These are phyloP conservation scores for Cryptosporidium sp. DNA, from an alignment of 169 alveolate genomes.

Conservation along the genomic window DNA sequence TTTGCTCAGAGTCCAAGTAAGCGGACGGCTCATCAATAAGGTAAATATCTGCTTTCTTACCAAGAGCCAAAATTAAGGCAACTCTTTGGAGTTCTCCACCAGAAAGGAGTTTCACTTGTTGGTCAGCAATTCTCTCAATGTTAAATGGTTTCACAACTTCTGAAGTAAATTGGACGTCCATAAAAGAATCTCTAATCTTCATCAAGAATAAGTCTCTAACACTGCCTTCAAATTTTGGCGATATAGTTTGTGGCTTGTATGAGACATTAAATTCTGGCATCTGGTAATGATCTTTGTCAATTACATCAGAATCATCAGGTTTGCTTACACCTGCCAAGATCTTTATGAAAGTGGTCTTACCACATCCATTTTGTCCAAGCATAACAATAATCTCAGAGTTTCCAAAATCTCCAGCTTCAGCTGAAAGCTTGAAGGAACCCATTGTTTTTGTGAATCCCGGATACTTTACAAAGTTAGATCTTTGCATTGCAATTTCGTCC, in stretches of 20 bases:
- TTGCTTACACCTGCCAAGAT: conserved; percentile 95
- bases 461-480: conserved; percentile 77
- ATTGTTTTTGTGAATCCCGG: conserved; percentile 83
- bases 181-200: conserved; percentile 91
- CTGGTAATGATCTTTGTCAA: conserved; percentile 76
- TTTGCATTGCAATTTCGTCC: conserved; percentile 66
- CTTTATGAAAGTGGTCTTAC: conserved; percentile 98
- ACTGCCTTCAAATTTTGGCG: conserved; percentile 97
- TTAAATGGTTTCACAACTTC: conserved; percentile 97
- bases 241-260: conserved; percentile 98
- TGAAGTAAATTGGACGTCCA: conserved; percentile 93
- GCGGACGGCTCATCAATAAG: conserved; percentile 99
- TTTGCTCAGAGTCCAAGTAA: conserved; percentile 98
- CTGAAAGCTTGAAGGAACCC: conserved; percentile 77
- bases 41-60: conserved; percentile 98
- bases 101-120: conserved; percentile 94
- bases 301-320: conserved; percentile 91
- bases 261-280: conserved; percentile 94
- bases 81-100: conserved; percentile 99
- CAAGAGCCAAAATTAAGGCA: conserved; percentile 96
- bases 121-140: conserved; percentile 93
- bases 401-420: conserved; percentile 92
- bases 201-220: conserved; percentile 92
- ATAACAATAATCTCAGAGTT: conserved; percentile 97
- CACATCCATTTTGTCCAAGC: conserved; percentile 99